These are phyloP conservation scores for Ziziphus jujuba DNA, from an alignment of 306 rosid species.

Conservation along the genomic window DNA sequence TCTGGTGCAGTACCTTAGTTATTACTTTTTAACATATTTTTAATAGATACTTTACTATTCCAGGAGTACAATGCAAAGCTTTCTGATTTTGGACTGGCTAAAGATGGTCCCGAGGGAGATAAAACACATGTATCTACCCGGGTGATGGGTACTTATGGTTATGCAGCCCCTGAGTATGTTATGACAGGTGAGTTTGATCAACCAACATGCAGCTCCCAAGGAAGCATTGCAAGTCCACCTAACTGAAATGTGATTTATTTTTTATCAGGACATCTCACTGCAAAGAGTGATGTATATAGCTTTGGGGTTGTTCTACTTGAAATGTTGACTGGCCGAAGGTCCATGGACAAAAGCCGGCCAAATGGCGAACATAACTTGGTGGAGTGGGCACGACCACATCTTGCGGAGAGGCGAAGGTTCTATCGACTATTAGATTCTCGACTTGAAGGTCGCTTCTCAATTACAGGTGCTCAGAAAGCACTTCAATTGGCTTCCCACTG, in stretches of 20 bases:
- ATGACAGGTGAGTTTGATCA: slow-evolving; percentile 54
- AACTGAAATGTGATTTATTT: slow-evolving; percentile 4
- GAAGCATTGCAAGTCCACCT: neutral
- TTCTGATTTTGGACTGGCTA: slow-evolving; percentile 68
- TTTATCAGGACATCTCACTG: slow-evolving; percentile 54
- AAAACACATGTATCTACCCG: slow-evolving; percentile 58
- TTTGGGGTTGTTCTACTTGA: slow-evolving; percentile 74
- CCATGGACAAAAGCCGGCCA: slow-evolving; percentile 37
- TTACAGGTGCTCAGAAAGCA: slow-evolving; percentile 37
- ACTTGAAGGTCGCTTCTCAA: slow-evolving; percentile 46
- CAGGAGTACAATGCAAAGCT: slow-evolving; percentile 69
- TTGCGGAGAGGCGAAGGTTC: slow-evolving; percentile 22
- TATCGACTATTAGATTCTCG: slow-evolving; percentile 47
- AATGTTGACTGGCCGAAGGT: slow-evolving; percentile 53
- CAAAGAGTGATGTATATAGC: slow-evolving; percentile 68
- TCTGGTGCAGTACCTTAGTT: neutral
- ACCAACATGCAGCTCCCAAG: neutral
- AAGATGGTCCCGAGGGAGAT: slow-evolving; percentile 62
- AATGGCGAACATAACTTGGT: slow-evolving; percentile 39
- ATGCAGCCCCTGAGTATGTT: slow-evolving; percentile 66
- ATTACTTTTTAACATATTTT: slow-evolving; percentile 3
- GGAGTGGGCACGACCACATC: slow-evolving; percentile 47
- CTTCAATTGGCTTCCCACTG: slow-evolving; percentile 44
- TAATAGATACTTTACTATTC: slow-evolving; percentile 14
- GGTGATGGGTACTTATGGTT: slow-evolving; percentile 65